phyloP scores from a whole-genome alignment of 768 basidiomycete species.

The Amanita subjunquillea region DNA sequence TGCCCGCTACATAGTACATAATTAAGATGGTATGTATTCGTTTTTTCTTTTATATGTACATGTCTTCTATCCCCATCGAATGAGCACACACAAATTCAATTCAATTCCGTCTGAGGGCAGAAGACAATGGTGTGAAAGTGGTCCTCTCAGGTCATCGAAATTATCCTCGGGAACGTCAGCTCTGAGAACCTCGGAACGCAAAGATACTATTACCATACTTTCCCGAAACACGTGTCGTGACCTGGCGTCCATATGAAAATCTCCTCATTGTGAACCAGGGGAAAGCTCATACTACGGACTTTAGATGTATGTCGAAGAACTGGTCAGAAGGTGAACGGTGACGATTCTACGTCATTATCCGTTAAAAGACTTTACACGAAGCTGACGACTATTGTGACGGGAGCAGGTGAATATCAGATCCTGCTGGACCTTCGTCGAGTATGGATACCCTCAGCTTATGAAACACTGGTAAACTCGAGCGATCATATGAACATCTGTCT shows the following conservation, averaged over 20 bases:
- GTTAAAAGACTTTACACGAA: neutral
- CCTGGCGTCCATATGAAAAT: neutral
- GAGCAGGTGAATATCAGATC: too few relatives aligned
- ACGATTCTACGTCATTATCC: neutral
- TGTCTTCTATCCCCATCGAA: too few relatives aligned
- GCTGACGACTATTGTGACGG: too few relatives aligned
- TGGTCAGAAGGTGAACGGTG: neutral
- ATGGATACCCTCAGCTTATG: neutral
- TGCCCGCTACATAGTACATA: too few relatives aligned
- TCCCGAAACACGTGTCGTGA: neutral
- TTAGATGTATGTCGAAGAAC: neutral
- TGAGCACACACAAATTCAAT: too few relatives aligned
- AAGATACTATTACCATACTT: neutral
- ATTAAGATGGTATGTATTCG: too few relatives aligned
- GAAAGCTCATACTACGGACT: too few relatives aligned
- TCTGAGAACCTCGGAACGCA: neutral
- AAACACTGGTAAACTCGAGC: neutral
- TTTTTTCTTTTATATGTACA: too few relatives aligned
- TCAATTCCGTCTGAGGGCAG: too few relatives aligned
- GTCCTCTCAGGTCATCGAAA: too few relatives aligned
- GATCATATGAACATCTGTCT: neutral
- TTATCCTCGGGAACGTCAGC: too few relatives aligned
- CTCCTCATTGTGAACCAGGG: neutral
- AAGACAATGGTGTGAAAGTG: too few relatives aligned
- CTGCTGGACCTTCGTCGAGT: neutral